Evolutionary conservation across 768 basidiomycete genomes (phyloP), one percentile per base, ranked within the genome.

Genomic region (Neoboletus magnificus): DNA sequence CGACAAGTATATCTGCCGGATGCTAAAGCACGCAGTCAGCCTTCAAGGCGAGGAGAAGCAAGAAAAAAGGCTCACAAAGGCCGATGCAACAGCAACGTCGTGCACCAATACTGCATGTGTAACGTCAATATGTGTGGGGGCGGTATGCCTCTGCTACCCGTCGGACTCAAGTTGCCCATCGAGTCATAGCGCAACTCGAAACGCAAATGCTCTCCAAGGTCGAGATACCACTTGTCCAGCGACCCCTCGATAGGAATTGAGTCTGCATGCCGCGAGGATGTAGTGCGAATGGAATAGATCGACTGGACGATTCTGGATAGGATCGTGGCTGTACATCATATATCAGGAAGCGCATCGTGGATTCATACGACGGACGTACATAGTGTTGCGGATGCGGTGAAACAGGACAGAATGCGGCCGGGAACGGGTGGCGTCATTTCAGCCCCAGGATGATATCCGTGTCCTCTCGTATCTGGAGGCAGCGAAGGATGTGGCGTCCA

Each of bases 101-200:
- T 82, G 65, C 87, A 89, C 90, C 90, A 92, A 64, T 91, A 91
- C 63, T 89, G 86, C 88, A 91, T 87, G 65, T 91, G 89, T 48
- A 92, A 73, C 39, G 86, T 87, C 53, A 91, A 71, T 25, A 89
- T 72, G 60, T 89, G 84, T 5, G 89, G 87, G 2, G 79, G 78
- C 7, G 81, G 81, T 20, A 75, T 66, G 16, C 70, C 20, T 71
- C 70, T 66, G 72, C 25, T 44, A 4, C 40, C 41, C 20, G 48
- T 56, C 29, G 55, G 42, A 20, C 50, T 56, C 53, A 59, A 55
- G 35, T 61, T 66, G 13, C 67, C 81, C 54, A 68, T 66, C 15
- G 77, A 71, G 29, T 69, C 69, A 43, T 71, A 65, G 16, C 76
- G 78, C 25, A 80, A 72, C 57, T 88, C 86, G 61, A 82, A 83